Evolutionary conservation across 257 asterid species (phyloP).

Genomic region (Solanum appendiculatum): DNA sequence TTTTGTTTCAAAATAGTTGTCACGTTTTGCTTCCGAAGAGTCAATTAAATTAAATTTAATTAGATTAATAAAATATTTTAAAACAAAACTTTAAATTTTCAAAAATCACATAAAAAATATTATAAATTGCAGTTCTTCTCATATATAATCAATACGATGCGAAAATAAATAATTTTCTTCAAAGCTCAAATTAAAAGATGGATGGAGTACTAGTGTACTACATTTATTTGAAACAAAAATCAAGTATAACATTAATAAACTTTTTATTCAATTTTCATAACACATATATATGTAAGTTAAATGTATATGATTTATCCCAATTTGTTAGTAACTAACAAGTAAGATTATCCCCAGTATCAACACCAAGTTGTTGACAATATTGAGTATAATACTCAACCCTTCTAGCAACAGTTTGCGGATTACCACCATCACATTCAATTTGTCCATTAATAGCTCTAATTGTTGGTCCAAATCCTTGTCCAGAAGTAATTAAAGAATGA

Average conservation of each 20-base stretch:
- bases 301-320: not conserved
- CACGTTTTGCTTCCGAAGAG: no score
- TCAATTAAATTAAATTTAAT: no score
- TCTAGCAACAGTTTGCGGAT: conserved; percentile 16
- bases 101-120: not conserved
- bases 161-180: not conserved
- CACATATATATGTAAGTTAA: not conserved
- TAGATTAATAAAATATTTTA: no score
- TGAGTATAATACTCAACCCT: conserved; percentile 29
- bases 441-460: conserved; percentile 35
- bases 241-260: not conserved
- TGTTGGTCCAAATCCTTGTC: conserved; percentile 42
- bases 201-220: not conserved
- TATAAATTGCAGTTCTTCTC: not conserved
- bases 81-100: no score
- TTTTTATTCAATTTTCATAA: not conserved
- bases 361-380: conserved; percentile 1
- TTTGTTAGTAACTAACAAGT: conserved; percentile 12
- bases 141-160: not conserved
- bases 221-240: not conserved
- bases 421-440: conserved; percentile 35
- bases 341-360: conserved; percentile 30
- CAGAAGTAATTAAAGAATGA: conserved; percentile 25
- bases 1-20: no score
- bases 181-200: not conserved